A percentile compares a stretch with the other conserved stretches of the same genome.
These are phyloP conservation scores for Cercophora sp. DNA, from an alignment of 495 filamentous ascomycete species.

Conservation along the genomic window DNA sequence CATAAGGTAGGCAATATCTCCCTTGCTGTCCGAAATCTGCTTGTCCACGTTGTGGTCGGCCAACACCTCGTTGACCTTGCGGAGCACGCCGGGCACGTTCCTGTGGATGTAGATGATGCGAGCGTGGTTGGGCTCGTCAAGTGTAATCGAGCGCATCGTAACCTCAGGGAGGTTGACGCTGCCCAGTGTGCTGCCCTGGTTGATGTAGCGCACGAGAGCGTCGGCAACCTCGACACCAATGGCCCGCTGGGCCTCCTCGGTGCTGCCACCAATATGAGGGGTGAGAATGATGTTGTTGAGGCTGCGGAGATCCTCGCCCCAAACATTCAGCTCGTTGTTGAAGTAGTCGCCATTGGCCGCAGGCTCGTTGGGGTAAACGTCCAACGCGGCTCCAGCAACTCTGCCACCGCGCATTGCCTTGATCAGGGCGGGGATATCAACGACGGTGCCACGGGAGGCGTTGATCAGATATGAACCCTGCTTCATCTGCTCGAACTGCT, in stretches of 20 bases:
- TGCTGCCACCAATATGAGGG: constrained; percentile 95
- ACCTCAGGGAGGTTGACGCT: constrained; percentile 97
- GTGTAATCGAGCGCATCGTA: constrained; percentile 74
- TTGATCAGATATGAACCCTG: constrained; percentile 91
- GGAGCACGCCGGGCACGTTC: constrained; percentile 91
- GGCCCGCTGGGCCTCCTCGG: constrained; percentile 94
- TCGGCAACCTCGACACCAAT: constrained; percentile 92
- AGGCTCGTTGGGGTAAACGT: constrained; percentile 94
- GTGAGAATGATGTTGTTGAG: constrained; percentile 93
- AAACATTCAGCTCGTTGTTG: constrained; percentile 74
- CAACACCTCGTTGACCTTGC: constrained; percentile 88
- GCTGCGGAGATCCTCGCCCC: constrained; percentile 79
- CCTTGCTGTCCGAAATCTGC: constrained; percentile 93
- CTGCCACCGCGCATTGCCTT: constrained; percentile 83
- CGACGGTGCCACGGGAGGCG: constrained; percentile 85
- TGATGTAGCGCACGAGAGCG: constrained; percentile 87
- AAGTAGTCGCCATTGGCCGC: constrained; percentile 94
- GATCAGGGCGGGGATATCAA: constrained; percentile 91
- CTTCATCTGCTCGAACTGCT: constrained; percentile 85
- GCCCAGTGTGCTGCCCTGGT: constrained; percentile 80
- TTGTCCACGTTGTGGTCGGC: constrained; percentile 97
- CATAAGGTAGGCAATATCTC: constrained; percentile 95
- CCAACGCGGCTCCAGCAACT: constrained; percentile 88
- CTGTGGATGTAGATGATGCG: constrained; percentile 93
- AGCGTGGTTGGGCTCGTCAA: constrained; percentile 82